These are phyloP conservation scores for Mrakia blollopis DNA, from an alignment of 768 basidiomycete genomes.

Conservation along the genomic window DNA sequence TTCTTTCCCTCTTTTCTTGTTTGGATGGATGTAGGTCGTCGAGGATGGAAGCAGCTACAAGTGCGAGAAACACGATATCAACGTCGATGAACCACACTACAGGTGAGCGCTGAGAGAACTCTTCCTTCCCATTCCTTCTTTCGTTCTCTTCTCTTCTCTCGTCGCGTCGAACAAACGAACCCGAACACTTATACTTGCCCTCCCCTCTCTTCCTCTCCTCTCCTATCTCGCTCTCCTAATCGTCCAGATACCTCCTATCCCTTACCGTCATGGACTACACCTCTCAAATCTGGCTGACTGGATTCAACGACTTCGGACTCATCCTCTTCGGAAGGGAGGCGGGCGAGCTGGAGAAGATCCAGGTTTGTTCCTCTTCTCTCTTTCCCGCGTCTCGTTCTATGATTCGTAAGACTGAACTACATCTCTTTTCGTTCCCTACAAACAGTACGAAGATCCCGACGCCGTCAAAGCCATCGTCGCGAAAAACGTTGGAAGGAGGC, in stretches of 20 bases:
- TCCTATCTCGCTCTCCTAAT: not conserved
- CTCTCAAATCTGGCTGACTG: conserved; percentile 84
- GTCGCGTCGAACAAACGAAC: too few relatives aligned
- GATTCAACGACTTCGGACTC: conserved; percentile 87
- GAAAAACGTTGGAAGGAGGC: conserved; percentile 62
- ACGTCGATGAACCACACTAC: conserved; percentile 65
- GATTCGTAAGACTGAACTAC: not conserved
- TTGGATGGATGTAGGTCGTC: conserved; percentile 45
- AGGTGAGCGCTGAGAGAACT: conserved; percentile 64
- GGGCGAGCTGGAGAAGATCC: conserved; percentile 58
- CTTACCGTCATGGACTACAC: conserved; percentile 86
- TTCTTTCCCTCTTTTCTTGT: not conserved
- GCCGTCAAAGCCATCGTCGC: conserved; percentile 59
- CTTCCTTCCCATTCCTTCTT: not conserved
- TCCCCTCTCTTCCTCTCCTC: too few relatives aligned
- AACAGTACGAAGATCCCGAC: conserved; percentile 57
- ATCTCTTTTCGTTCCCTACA: not conserved
- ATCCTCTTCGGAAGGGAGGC: conserved; percentile 70
- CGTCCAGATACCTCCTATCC: conserved; percentile 58
- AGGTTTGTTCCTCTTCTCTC: not conserved
- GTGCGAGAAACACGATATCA: conserved; percentile 87
- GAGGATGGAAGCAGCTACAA: conserved; percentile 64
- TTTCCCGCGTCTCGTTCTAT: conserved; percentile 10
- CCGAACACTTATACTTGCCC: not conserved
- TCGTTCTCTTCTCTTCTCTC: not conserved